Evolutionary conservation across 2,329 filamentous ascomycete species (phyloP).

Genomic region (Diplodia mutila): DNA sequence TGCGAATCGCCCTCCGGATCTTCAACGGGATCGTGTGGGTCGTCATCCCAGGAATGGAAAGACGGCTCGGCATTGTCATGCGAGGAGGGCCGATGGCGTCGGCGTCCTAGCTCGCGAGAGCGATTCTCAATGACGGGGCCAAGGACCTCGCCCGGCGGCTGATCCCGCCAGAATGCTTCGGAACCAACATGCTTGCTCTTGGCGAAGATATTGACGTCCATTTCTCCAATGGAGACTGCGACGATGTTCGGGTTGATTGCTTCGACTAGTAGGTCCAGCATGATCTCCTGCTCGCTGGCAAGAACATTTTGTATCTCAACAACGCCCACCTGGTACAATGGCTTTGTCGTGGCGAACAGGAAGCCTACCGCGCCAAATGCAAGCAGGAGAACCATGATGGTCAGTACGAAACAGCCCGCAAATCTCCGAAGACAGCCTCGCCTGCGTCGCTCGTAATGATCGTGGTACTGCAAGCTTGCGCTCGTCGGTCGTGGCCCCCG

Average conservation of each 20-base stretch:
- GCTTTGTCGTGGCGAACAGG: slow-evolving; percentile 88
- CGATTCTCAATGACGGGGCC: slow-evolving; percentile 7
- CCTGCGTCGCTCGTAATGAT: slow-evolving; percentile 66
- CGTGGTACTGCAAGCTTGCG: slow-evolving; percentile 68
- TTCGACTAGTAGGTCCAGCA: slow-evolving; percentile 86
- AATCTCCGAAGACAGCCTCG: slow-evolving; percentile 70
- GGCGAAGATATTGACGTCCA: slow-evolving; percentile 91
- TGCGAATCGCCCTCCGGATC: slow-evolving; percentile 67
- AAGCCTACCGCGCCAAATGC: slow-evolving; percentile 86
- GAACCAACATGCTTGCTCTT: slow-evolving; percentile 87
- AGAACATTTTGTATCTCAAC: slow-evolving; percentile 85
- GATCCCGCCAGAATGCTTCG: slow-evolving; percentile 50
- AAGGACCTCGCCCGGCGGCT: slow-evolving; percentile 32
- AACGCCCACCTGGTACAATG: slow-evolving; percentile 77
- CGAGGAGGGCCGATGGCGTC: background rate
- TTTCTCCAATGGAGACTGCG: slow-evolving; percentile 79
- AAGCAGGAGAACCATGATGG: slow-evolving; percentile 77
- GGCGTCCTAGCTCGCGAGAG: background rate
- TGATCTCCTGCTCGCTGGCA: slow-evolving; percentile 91
- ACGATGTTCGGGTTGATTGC: slow-evolving; percentile 94
- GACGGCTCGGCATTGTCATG: background rate
- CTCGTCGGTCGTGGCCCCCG: slow-evolving; percentile 57
- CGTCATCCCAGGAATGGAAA: slow-evolving; percentile 47
- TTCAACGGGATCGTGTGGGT: slow-evolving; percentile 66
- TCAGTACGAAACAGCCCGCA: slow-evolving; percentile 85